phyloP scores from a whole-genome alignment of 352 stramenopile genomes.

The Globisporangium sylvaticum region DNA sequence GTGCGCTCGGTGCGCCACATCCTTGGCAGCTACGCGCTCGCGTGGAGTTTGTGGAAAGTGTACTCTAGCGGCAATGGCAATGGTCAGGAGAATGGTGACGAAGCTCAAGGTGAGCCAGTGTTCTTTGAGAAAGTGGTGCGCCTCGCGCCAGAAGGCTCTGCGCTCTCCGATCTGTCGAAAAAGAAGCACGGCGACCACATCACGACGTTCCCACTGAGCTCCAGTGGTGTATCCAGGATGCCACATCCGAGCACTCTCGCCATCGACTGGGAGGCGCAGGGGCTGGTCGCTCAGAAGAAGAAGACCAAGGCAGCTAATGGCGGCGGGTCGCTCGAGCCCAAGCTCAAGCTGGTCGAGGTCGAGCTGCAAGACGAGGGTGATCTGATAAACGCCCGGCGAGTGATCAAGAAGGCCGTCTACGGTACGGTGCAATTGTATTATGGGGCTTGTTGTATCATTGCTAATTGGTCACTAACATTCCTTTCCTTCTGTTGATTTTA shows the following conservation, averaged over 20 bases:
- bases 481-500: not conserved
- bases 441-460: not conserved
- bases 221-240: not conserved
- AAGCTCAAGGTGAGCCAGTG: not conserved
- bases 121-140: conserved; percentile 43
- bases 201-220: conserved; percentile 11
- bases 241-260: conserved; percentile 6
- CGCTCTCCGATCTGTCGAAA: conserved; percentile 37
- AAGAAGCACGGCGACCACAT: conserved; percentile 49
- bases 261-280: conserved; percentile 13
- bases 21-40: conserved; percentile 58
- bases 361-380: conserved; percentile 23
- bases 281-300: not conserved
- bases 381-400: conserved; percentile 1
- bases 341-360: conserved; percentile 32
- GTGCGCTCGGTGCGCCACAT: conserved; percentile 45
- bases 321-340: not conserved
- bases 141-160: conserved; percentile 35
- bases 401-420: conserved; percentile 8
- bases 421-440: not conserved
- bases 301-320: not conserved
- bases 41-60: conserved; percentile 46
- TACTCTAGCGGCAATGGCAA: conserved; percentile 2
- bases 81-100: not conserved
- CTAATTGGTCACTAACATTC: not conserved